A percentile compares a stretch with the other conserved stretches of the same genome.
Evolutionary conservation across 1,284 basidiomycete genomes (phyloP).

Genomic region (Puccinia hordei): DNA sequence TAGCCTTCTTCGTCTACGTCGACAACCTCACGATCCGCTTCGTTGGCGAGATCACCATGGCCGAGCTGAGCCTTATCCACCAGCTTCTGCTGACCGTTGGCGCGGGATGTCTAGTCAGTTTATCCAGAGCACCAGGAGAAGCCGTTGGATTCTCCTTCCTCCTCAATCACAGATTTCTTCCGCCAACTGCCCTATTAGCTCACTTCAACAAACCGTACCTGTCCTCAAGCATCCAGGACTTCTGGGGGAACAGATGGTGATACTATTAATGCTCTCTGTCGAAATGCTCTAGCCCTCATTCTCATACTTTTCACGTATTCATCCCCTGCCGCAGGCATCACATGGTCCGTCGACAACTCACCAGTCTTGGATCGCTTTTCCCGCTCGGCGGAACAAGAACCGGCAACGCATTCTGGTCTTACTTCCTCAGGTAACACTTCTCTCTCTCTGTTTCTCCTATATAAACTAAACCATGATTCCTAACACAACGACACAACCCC

Average conservation of each 20-base stretch:
- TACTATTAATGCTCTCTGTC: too few relatives aligned
- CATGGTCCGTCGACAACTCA: slow-evolving; percentile 12
- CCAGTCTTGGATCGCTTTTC: background rate
- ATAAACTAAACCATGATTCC: background rate
- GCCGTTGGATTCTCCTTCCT: background rate
- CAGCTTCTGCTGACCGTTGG: slow-evolving; percentile 10
- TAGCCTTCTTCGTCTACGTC: background rate
- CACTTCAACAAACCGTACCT: slow-evolving; percentile 22
- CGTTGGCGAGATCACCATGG: background rate
- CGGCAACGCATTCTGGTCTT: slow-evolving; percentile 18
- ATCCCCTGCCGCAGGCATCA: background rate
- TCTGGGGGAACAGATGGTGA: slow-evolving; percentile 25
- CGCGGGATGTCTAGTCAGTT: slow-evolving; percentile 20
- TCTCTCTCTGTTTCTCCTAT: background rate
- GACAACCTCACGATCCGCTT: background rate
- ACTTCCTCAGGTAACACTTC: slow-evolving; percentile 15
- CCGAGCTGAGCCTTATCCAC: background rate
- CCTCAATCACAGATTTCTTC: background rate
- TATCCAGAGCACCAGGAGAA: background rate
- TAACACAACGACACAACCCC: background rate
- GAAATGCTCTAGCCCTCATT: too few relatives aligned
- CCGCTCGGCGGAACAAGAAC: background rate
- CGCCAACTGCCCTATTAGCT: slow-evolving; percentile 7
- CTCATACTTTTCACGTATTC: too few relatives aligned
- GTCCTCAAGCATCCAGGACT: background rate